These are phyloP conservation scores for Platanthera guangdongensis DNA, from an alignment of 106 monocot genomes.

Conservation along the genomic window DNA sequence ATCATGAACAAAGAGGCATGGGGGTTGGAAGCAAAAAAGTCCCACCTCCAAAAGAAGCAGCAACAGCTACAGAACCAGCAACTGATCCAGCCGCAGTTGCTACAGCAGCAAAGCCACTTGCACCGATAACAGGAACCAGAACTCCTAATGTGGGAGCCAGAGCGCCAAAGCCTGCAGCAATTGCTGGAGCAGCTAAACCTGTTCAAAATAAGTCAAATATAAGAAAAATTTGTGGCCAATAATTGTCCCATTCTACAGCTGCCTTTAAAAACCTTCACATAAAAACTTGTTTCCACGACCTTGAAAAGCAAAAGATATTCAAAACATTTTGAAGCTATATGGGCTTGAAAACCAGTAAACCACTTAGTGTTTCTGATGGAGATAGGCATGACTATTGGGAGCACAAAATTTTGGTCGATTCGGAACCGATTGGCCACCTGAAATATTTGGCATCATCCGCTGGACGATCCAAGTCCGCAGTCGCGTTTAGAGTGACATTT, in stretches of 20 bases:
- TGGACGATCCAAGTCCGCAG: no score
- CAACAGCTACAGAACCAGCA: conserved; percentile 96
- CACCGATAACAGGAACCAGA: conserved; percentile 82
- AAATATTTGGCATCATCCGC: no score
- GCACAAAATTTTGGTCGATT: no score
- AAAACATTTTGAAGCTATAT: neutral
- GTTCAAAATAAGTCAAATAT: conserved; percentile 13
- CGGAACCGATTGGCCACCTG: no score
- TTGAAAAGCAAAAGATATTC: neutral
- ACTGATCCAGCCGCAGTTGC: conserved; percentile 91
- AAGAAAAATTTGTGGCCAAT: neutral
- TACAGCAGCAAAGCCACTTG: conserved; percentile 93
- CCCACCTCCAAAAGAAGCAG: conserved; percentile 96
- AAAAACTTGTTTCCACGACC: neutral
- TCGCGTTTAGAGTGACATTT: no score
- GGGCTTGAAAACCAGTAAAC: neutral
- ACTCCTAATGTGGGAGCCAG: conserved; percentile 87
- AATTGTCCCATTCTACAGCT: neutral
- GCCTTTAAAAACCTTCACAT: neutral
- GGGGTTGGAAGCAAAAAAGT: neutral
- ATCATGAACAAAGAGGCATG: neutral
- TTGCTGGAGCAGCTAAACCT: conserved; percentile 98
- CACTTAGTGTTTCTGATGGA: no score
- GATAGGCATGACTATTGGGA: no score
- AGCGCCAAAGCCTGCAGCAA: conserved; percentile 95